A percentile compares a stretch with the other conserved stretches of the same genome.
phyloP scores from a whole-genome alignment of 371 early-diverging fungal genomes.

The Haplosporangium sp. region DNA sequence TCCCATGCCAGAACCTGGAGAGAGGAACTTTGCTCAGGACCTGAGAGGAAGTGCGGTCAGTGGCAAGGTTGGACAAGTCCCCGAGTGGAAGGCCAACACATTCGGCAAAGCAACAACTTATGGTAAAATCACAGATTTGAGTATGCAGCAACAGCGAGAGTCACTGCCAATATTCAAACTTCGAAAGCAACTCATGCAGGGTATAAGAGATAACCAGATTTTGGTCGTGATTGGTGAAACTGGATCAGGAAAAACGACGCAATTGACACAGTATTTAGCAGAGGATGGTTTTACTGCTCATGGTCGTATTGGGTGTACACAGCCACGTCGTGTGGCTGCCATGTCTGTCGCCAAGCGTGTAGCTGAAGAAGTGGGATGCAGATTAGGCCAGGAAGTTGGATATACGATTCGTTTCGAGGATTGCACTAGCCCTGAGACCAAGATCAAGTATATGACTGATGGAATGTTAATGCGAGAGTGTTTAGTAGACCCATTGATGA shows the following conservation, averaged over 20 bases:
- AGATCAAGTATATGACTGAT: conserved; percentile 99
- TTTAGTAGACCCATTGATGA: conserved; percentile 87
- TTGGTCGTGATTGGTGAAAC: conserved; percentile 97
- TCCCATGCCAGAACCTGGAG: conserved; percentile 92
- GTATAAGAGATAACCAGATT: conserved; percentile 90
- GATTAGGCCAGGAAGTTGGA: conserved; percentile 96
- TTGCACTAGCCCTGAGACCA: conserved; percentile 92
- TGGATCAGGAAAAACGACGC: conserved; percentile 99
- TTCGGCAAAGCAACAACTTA: conserved; percentile 91
- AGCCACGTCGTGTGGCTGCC: conserved; percentile 99
- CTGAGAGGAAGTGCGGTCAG: conserved; percentile 73
- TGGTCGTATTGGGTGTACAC: conserved; percentile 98
- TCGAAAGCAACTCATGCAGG: conserved; percentile 83
- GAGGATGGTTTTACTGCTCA: conserved; percentile 90
- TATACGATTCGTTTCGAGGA: conserved; percentile 99
- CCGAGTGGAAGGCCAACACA: conserved; percentile 95
- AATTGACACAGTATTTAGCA: conserved; percentile 98
- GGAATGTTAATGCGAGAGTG: conserved; percentile 99
- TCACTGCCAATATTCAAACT: conserved; percentile 91
- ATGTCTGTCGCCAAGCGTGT: conserved; percentile 99
- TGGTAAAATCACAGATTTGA: conserved; percentile 88
- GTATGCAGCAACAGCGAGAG: conserved; percentile 94
- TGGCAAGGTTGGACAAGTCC: conserved; percentile 73
- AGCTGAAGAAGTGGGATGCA: conserved; percentile 96
- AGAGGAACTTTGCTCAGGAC: conserved; percentile 92